phyloP scores from a whole-genome alignment of 148 eudicot species.

The Chenopodium berlandieri region DNA sequence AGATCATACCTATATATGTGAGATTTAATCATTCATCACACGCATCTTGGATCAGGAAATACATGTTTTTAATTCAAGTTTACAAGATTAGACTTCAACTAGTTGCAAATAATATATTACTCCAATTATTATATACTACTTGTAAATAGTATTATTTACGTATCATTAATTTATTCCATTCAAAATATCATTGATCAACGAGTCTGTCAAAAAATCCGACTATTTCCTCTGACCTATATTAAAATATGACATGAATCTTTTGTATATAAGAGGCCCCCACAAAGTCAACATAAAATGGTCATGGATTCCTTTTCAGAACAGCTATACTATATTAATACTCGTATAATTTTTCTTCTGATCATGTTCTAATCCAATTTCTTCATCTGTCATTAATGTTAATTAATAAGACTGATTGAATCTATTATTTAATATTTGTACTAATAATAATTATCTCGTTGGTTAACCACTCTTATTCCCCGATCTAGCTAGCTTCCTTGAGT shows the following conservation, averaged over 20 bases:
- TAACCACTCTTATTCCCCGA: constrained; percentile 38
- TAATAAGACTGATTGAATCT: constrained; percentile 19
- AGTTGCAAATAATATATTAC: too few relatives aligned
- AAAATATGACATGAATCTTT: constrained; percentile 22
- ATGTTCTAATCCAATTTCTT: constrained; percentile 25
- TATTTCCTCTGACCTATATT: constrained; percentile 16
- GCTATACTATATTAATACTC: background rate
- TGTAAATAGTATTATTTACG: too few relatives aligned
- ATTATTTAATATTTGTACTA: constrained; percentile 1
- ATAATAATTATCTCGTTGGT: constrained; percentile 18
- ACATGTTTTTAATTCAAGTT: background rate
- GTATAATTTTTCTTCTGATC: background rate
- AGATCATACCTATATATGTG: background rate
- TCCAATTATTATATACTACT: too few relatives aligned
- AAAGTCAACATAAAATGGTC: constrained; percentile 32
- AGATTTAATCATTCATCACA: constrained; percentile 12
- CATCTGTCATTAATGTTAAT: constrained; percentile 15
- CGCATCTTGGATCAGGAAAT: constrained; percentile 14
- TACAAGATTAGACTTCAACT: background rate
- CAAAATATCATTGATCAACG: background rate
- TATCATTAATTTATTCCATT: background rate
- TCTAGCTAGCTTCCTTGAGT: constrained; percentile 23
- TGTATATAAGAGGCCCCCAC: constrained; percentile 27
- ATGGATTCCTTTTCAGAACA: constrained; percentile 24
- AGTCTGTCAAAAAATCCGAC: constrained; percentile 5